Percentiles rank a stretch among this genome's conserved stretches.
phyloP scores from a whole-genome alignment of 2,329 filamentous ascomycete genomes.

The Ophiostoma piceae region DNA sequence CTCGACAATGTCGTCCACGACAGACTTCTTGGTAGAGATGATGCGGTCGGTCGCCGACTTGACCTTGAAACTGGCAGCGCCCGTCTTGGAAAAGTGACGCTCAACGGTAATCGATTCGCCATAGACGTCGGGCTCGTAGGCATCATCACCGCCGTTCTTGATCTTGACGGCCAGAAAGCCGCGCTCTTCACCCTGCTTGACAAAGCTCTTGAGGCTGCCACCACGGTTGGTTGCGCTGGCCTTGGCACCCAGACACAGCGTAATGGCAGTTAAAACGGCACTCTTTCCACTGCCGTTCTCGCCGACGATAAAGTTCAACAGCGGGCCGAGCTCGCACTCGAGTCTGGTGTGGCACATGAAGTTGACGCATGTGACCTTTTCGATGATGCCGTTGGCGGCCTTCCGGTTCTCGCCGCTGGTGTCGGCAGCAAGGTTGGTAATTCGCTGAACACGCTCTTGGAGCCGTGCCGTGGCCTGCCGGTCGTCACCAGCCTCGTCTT shows the following conservation, averaged over 20 bases:
- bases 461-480: conserved; percentile 57
- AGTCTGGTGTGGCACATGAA: conserved; percentile 94
- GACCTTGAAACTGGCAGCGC: conserved; percentile 78
- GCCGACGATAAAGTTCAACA: conserved; percentile 97
- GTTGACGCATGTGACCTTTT: conserved; percentile 80
- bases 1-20: conserved; percentile 89
- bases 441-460: conserved; percentile 40
- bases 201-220: conserved; percentile 77
- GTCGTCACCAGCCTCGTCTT: conserved; percentile 55
- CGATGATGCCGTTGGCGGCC: conserved; percentile 79
- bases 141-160: conserved; percentile 82
- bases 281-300: conserved; percentile 98
- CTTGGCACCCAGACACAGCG: conserved; percentile 90
- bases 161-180: conserved; percentile 75
- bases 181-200: conserved; percentile 80
- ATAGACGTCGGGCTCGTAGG: conserved; percentile 76
- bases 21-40: conserved; percentile 76
- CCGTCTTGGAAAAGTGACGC: conserved; percentile 71
- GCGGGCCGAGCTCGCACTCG: conserved; percentile 76
- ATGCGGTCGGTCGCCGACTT: conserved; percentile 65
- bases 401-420: conserved; percentile 56
- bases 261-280: conserved; percentile 86
- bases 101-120: conserved; percentile 86
- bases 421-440: conserved; percentile 29
- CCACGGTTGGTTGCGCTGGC: conserved; percentile 89